These are phyloP conservation scores for Elsinoe perseae DNA, from an alignment of 2,329 filamentous ascomycete genomes.

Conservation along the genomic window DNA sequence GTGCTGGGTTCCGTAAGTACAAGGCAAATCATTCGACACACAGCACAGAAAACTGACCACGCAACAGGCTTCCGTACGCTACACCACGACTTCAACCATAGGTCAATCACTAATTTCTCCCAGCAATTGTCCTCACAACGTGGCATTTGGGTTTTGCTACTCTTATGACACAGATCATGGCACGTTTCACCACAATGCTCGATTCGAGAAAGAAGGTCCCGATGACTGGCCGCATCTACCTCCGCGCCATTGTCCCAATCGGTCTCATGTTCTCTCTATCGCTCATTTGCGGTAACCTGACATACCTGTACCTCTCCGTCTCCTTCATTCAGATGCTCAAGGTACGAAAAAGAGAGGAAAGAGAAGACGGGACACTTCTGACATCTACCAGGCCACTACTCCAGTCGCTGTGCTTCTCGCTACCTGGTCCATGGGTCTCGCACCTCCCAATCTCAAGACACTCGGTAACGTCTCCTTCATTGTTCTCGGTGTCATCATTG, in stretches of 20 bases:
- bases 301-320: slow-evolving; percentile 24
- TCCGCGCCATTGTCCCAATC: slow-evolving; percentile 24
- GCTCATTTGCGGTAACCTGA: slow-evolving; percentile 24
- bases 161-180: slow-evolving; percentile 23
- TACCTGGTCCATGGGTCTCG: slow-evolving; percentile 20
- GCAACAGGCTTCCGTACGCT: slow-evolving; percentile 39
- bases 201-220: slow-evolving; percentile 23
- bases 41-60: not conserved
- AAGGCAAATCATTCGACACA: not conserved
- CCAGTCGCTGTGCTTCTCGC: slow-evolving; percentile 21
- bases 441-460: slow-evolving; percentile 18
- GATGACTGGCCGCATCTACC: slow-evolving; percentile 23
- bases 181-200: slow-evolving; percentile 21
- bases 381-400: slow-evolving; percentile 18
- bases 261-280: slow-evolving; percentile 22
- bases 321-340: slow-evolving; percentile 27
- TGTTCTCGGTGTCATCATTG: slow-evolving; percentile 22
- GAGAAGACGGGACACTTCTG: not conserved
- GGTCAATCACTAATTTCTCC: slow-evolving; percentile 29
- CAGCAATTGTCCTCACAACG: slow-evolving; percentile 23
- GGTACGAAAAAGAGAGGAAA: not conserved
- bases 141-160: slow-evolving; percentile 25
- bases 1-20: slow-evolving; percentile 62
- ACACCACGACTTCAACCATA: not conserved
- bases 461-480: slow-evolving; percentile 23